These are phyloP conservation scores for Abrus pulchellus DNA, from an alignment of 306 rosid species.

Conservation along the genomic window DNA sequence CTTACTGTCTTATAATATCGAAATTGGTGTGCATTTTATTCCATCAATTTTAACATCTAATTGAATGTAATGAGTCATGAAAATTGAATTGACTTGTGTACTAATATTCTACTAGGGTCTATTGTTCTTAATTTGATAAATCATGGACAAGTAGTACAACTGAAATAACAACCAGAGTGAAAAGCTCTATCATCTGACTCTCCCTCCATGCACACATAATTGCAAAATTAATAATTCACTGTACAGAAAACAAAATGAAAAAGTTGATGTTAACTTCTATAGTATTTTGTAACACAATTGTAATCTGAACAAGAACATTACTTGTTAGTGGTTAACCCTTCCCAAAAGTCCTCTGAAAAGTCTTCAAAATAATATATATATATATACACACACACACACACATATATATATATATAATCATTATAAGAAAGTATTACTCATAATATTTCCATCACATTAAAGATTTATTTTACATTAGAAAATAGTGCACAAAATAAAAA, in stretches of 20 bases:
- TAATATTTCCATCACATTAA: constrained; percentile 20
- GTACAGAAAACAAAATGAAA: constrained; percentile 7
- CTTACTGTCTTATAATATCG: background rate
- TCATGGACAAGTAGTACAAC: background rate
- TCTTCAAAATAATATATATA: background rate
- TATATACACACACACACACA: too few species aligned
- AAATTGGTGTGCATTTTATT: background rate
- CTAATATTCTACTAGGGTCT: background rate
- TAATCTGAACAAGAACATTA: constrained; percentile 28
- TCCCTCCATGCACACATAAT: constrained; percentile 1
- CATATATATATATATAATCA: background rate
- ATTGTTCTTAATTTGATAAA: constrained; percentile 14
- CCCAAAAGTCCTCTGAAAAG: background rate
- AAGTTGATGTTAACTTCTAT: constrained; percentile 12
- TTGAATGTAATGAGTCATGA: background rate
- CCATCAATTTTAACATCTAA: background rate
- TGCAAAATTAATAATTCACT: background rate
- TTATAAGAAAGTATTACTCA: constrained; percentile 16
- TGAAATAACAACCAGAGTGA: background rate
- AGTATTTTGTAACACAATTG: constrained; percentile 15
- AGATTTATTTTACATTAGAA: constrained; percentile 27
- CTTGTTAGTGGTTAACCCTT: background rate
- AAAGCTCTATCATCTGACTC: constrained; percentile 12
- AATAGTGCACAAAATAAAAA: background rate
- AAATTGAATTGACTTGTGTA: background rate